phyloP scores from a whole-genome alignment of 2,329 filamentous ascomycete genomes.

The Zalaria obscura region DNA sequence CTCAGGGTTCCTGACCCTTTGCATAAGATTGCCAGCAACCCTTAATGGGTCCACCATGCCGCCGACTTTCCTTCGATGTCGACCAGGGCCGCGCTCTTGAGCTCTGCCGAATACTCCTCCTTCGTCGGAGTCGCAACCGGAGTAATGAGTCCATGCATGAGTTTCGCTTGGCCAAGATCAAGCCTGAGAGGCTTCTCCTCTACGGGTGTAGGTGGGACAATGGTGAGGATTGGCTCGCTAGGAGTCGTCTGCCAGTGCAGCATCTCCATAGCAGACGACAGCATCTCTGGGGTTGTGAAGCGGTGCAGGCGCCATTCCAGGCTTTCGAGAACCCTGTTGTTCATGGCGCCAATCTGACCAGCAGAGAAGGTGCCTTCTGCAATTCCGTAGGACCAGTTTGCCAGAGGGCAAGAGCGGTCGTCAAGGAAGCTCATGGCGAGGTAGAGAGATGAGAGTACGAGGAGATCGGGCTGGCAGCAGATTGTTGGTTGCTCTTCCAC shows the following conservation, averaged over 20 bases:
- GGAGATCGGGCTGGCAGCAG: constrained; percentile 8
- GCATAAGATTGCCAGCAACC: too few relatives aligned
- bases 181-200: constrained; percentile 3
- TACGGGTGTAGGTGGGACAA: neutral
- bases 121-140: constrained; percentile 1
- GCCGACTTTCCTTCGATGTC: too few relatives aligned
- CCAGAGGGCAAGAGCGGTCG: constrained; percentile 10
- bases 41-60: too few relatives aligned
- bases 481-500: too few relatives aligned
- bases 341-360: constrained; percentile 9
- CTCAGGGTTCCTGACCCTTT: too few relatives aligned
- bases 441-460: constrained; percentile 12
- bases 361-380: constrained; percentile 8
- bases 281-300: constrained; percentile 6
- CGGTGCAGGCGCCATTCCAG: constrained; percentile 14
- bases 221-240: neutral
- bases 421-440: constrained; percentile 14
- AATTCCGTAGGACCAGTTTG: constrained; percentile 12
- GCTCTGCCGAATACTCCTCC: too few relatives aligned
- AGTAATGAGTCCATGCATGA: constrained; percentile 3
- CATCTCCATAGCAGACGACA: neutral
- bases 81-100: too few relatives aligned
- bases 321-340: constrained; percentile 8
- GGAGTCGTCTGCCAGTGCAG: neutral
- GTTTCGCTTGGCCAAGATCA: neutral